A percentile compares a stretch with the other conserved stretches of the same genome.
Conservation (phyloP, 1,139 yeast species). For the Geotrichum armillariae region DNA sequence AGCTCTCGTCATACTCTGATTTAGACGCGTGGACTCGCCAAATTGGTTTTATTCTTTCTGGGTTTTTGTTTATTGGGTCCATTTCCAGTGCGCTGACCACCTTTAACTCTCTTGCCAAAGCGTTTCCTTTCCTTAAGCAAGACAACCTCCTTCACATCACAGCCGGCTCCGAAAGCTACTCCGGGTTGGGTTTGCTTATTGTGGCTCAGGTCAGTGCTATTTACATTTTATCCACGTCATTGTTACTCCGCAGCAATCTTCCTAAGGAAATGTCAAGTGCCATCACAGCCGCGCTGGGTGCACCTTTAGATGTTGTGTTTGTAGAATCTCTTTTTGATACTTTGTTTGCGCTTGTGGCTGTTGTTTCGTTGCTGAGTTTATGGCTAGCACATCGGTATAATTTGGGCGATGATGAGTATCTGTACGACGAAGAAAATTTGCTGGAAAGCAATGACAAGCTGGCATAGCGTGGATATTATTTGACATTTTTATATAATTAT, state of each 20-base stretch:
- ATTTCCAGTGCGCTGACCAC: constrained; percentile 42
- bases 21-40: constrained; percentile 61
- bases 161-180: neutral
- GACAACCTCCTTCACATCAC: constrained; percentile 19
- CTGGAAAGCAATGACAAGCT: constrained; percentile 30
- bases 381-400: constrained; percentile 29
- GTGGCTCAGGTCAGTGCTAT: constrained; percentile 73
- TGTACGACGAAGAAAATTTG: constrained; percentile 33
- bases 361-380: constrained; percentile 50
- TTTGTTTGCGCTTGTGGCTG: constrained; percentile 60
- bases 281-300: constrained; percentile 49
- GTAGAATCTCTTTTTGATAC: constrained; percentile 83
- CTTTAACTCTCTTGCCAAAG: constrained; percentile 33
- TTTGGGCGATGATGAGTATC: constrained; percentile 20
- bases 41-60: constrained; percentile 63
- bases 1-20: constrained; percentile 33
- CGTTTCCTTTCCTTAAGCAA: constrained; percentile 32
- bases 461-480: constrained; percentile 45
- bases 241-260: constrained; percentile 71
- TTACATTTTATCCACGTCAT: constrained; percentile 77
- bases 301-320: constrained; percentile 53
- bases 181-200: constrained; percentile 43
- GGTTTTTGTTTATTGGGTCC: constrained; percentile 65
- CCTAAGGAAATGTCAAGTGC: constrained; percentile 62
- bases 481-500: neutral